Percentiles rank a stretch among this genome's conserved stretches.
These are phyloP conservation scores for Trichosporon sp. DNA, from an alignment of 1,284 basidiomycete species.

Conservation along the genomic window DNA sequence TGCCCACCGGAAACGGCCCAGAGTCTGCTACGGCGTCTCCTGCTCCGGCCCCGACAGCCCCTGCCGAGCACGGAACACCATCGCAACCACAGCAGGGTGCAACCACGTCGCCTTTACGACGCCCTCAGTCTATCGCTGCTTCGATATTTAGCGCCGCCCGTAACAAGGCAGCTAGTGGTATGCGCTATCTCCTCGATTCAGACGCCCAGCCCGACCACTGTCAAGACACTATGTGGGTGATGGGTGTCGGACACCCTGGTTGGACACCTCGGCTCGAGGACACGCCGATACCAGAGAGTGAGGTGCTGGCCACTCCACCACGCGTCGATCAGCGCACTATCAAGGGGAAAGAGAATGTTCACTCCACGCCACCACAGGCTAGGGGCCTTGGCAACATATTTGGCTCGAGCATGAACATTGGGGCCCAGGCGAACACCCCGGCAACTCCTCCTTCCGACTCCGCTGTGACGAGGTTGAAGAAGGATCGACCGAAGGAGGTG, in stretches of 20 bases:
- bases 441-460: conserved; percentile 10
- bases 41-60: conserved; percentile 15
- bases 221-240: conserved; percentile 72
- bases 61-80: conserved; percentile 10
- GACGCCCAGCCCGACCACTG: conserved; percentile 73
- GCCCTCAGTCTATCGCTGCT: conserved; percentile 31
- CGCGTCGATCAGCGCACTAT: neutral
- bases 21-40: conserved; percentile 7
- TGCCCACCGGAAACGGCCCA: conserved; percentile 21
- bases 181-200: conserved; percentile 75
- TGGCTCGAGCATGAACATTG: conserved; percentile 23
- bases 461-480: conserved; percentile 20
- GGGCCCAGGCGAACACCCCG: conserved; percentile 6
- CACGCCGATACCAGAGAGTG: neutral
- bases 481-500: conserved; percentile 32
- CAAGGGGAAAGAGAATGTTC: conserved; percentile 1
- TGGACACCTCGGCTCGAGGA: conserved; percentile 32
- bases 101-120: neutral
- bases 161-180: conserved; percentile 49
- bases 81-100: neutral
- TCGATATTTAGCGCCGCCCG: conserved; percentile 44
- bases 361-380: conserved; percentile 11
- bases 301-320: neutral
- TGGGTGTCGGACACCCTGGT: conserved; percentile 68
- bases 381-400: conserved; percentile 46